Base-by-base conservation (phyloP, 2,329 filamentous ascomycete genomes). In the Leptographium flavum region DNA sequence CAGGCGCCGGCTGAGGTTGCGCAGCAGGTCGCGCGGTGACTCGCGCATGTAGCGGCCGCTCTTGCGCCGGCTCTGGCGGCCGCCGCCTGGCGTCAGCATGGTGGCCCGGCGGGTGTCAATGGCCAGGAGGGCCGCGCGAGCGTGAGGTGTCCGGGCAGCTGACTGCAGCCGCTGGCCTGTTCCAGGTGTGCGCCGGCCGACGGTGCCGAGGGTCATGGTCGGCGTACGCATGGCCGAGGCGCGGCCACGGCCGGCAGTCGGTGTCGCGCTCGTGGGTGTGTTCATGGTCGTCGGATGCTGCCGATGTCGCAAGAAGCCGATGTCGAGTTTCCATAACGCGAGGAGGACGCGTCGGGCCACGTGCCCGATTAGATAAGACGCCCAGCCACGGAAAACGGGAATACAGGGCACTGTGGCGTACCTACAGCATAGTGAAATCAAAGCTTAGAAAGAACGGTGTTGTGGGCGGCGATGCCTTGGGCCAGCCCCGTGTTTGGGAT, bases 101-200 rank as follows among this genome's bases (percentile, higher is more conserved):
- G 73, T 73, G 3, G 71, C 70, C 36, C 77, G 71, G 5, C 76
- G 73, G 50, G 71, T 68, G 52, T 79, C 69, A 43, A 80, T 65
- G 28, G 75, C 70, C 39, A 72, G 67, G 40, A 69, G 70, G 37
- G 77, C 77, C 11, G 76, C 76, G 52, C 71, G 71, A 39, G 71
- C 75, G 56, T 81, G 77, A 0, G 77, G 77, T 17, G 77, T 81
- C 8, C 58, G 56, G 3, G 68, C 59, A 2, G 61, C 70, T 2
- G 71, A 73, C 10, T 67, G 35, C 66, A 64, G 11, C 66, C 67
- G 61, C 14, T 62, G 56, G 28, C 62, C 53, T 3, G 63, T 65
- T 42, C 62, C 52, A 5, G 53, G 54, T 8, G 53, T 53, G 37
- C 54, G 50, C 14, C 54, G 52, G 14, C 53, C 53, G n/a, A 54